Evolutionary conservation across 805 yeast genomes (phyloP).

Genomic region (Yamadazyma akitaensis): DNA sequence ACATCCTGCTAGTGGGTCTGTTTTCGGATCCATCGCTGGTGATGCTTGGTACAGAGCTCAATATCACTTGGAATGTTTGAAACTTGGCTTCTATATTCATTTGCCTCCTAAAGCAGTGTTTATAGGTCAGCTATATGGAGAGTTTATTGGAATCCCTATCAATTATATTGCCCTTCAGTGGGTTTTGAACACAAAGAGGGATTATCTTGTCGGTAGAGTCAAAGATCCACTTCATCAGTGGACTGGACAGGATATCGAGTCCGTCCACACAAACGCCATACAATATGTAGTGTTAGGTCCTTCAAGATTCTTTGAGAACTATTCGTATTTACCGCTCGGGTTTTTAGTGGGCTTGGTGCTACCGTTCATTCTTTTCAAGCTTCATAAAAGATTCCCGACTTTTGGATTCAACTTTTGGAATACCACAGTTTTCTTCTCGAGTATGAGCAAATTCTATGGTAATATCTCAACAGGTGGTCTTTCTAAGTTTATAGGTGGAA

Average conservation of each 20-base stretch:
- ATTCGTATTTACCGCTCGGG: slow-evolving; percentile 44
- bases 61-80: slow-evolving; percentile 25
- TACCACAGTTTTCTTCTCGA: slow-evolving; percentile 47
- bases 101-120: slow-evolving; percentile 51
- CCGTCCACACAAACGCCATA: slow-evolving; percentile 46
- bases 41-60: slow-evolving; percentile 54
- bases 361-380: slow-evolving; percentile 31
- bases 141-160: slow-evolving; percentile 50
- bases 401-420: slow-evolving; percentile 38
- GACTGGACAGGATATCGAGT: slow-evolving; percentile 46
- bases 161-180: slow-evolving; percentile 49
- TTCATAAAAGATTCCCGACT: slow-evolving; percentile 26
- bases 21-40: slow-evolving; percentile 52
- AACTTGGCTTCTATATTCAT: slow-evolving; percentile 52
- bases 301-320: slow-evolving; percentile 38
- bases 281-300: slow-evolving; percentile 53
- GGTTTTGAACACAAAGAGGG: slow-evolving; percentile 40
- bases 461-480: slow-evolving; percentile 48
- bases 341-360: slow-evolving; percentile 38
- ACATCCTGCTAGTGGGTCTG: slow-evolving; percentile 49
- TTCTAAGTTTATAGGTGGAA: slow-evolving; percentile 47
- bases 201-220: slow-evolving; percentile 30
- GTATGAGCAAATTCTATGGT: slow-evolving; percentile 48
- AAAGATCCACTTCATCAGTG: slow-evolving; percentile 49
- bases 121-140: slow-evolving; percentile 51